Base-by-base conservation (phyloP, 2,329 filamentous ascomycete genomes). In the Tolypocladium nubicola region DNA sequence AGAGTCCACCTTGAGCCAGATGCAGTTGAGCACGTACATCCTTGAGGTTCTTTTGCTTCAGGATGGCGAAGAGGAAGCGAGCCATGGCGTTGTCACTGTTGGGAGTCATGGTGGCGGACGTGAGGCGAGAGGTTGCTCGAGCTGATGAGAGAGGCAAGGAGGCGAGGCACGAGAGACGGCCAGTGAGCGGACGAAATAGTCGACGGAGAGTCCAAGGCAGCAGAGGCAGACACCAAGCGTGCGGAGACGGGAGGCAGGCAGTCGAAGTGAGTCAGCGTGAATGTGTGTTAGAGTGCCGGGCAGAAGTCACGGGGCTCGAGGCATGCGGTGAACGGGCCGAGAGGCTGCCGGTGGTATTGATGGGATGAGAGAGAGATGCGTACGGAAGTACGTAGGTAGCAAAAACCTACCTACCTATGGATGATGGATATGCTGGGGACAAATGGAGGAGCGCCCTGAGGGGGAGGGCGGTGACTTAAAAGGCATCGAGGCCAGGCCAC, bases 1-100 rank as follows among this genome's bases (percentile, higher is more conserved):
- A 19, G 8, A 9, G 14, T 50, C n/a, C 16, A 16, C 9, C 5
- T 30, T 30, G 26, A 30, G 54, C 5, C 33, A n/a, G 26, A 35
- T 26, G 5, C 33, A 33, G 26, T 35, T 3, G 9, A 26, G 59
- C 43, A 74, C 81, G 75, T 69, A 84, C 81, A 70, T 84, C 79
- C 65, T 82, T 84, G 55, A 84, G 75, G 58, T 76, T 79, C 70
- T 82, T 83, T 70, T 84, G 81, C 67, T 77, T 76, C 58, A 84
- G 64, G 59, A 84, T 84, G 41, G 81, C 81, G 63, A 82, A 82
- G 59, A 84, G 76, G 57, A 84, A 81, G 56, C 80, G 74, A 59
- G 79, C 77, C 75, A 81, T 82, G 57, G 75, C 73, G 66, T 78
- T 82, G 66, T 84, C 81, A 62, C 77, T 76, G 69, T 77, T 80